These are phyloP conservation scores for Phytophthora aleatoria DNA, from an alignment of 352 stramenopile genomes.

Conservation along the genomic window DNA sequence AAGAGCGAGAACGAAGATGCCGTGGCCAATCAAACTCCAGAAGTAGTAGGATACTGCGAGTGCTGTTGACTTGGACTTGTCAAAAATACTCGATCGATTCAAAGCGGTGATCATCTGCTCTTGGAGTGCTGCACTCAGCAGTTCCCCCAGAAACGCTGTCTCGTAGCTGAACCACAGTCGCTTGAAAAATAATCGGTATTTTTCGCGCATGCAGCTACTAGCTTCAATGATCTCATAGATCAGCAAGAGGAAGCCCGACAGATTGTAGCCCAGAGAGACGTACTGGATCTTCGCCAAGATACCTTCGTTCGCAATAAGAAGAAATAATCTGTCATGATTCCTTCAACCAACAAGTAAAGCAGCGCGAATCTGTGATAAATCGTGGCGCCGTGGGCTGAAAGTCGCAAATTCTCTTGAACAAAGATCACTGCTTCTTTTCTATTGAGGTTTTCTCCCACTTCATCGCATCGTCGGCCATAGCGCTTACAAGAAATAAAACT, in stretches of 20 bases:
- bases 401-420: slow-evolving; percentile 26
- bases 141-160: slow-evolving; percentile 23
- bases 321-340: slow-evolving; percentile 40
- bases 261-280: slow-evolving; percentile 32
- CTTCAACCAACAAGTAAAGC: slow-evolving; percentile 32
- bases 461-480: slow-evolving; percentile 17
- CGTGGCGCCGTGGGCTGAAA: slow-evolving; percentile 16
- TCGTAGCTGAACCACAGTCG: slow-evolving; percentile 35
- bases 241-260: slow-evolving; percentile 24
- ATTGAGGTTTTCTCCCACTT: slow-evolving; percentile 11
- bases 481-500: slow-evolving; percentile 26
- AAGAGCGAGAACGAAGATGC: slow-evolving; percentile 20
- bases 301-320: slow-evolving; percentile 35
- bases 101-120: slow-evolving; percentile 22
- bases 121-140: slow-evolving; percentile 17
- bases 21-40: slow-evolving; percentile 24
- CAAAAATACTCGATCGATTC: slow-evolving; percentile 10
- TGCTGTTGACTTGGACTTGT: slow-evolving; percentile 19
- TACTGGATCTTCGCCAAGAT: slow-evolving; percentile 31
- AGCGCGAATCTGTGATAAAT: slow-evolving; percentile 19
- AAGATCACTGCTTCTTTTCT: slow-evolving; percentile 26
- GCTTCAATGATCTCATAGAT: slow-evolving; percentile 38
- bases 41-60: slow-evolving; percentile 30
- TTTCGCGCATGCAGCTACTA: slow-evolving; percentile 6
- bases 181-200: slow-evolving; percentile 15